These are phyloP conservation scores for Leccinum truebloodii DNA, from an alignment of 768 basidiomycete species.

Conservation along the genomic window DNA sequence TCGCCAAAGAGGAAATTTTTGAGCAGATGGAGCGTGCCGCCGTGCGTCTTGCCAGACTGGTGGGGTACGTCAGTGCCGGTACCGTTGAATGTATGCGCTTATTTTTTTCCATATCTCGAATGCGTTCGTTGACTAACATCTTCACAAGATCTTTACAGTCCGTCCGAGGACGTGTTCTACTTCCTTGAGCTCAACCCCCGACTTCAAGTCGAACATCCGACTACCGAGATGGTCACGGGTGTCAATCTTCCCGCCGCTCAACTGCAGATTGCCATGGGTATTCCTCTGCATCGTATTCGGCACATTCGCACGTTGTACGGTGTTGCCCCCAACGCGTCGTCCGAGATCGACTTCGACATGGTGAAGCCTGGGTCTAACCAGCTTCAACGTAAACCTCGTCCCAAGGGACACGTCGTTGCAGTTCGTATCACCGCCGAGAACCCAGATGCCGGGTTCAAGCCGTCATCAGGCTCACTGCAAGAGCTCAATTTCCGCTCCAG, in stretches of 20 bases:
- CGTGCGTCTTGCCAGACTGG: slow-evolving; percentile 97
- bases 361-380: slow-evolving; percentile 82
- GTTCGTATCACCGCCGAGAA: slow-evolving; percentile 99
- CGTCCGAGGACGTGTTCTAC: slow-evolving; percentile 90
- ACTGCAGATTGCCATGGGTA: slow-evolving; percentile 97
- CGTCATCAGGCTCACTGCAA: slow-evolving; percentile 94
- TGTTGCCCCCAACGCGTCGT: slow-evolving; percentile 83
- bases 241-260: slow-evolving; percentile 98
- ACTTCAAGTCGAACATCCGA: slow-evolving; percentile 99
- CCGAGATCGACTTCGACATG: slow-evolving; percentile 98
- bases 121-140: slow-evolving; percentile 3
- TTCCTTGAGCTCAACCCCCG: slow-evolving; percentile 99
- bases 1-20: slow-evolving; percentile 88
- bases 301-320: slow-evolving; percentile 97
- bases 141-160: slow-evolving; percentile 85
- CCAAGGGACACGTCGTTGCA: slow-evolving; percentile 98
- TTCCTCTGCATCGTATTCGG: slow-evolving; percentile 92
- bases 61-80: slow-evolving; percentile 98
- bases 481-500: slow-evolving; percentile 99
- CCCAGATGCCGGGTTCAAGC: slow-evolving; percentile 99
- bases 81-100: slow-evolving; percentile 84
- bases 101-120: neutral
- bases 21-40: slow-evolving; percentile 99
- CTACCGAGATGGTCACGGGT: slow-evolving; percentile 99
- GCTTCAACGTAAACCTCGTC: slow-evolving; percentile 91